Conservation (phyloP, 2,329 filamentous ascomycete genomes). For the Berkeleyomyces basicola region DNA sequence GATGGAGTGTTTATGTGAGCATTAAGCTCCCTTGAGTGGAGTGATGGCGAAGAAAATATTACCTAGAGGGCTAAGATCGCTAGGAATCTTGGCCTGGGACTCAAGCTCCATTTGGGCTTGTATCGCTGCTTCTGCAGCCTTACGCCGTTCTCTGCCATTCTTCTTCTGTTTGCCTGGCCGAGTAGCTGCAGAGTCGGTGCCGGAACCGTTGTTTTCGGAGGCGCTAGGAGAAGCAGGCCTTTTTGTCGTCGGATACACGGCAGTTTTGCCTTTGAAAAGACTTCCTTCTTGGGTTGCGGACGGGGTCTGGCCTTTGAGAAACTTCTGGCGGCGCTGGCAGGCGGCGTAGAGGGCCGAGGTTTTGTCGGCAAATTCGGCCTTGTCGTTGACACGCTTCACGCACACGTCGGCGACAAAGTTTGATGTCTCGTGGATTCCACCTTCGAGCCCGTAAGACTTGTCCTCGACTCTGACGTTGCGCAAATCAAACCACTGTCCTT, state of each 20-base stretch:
- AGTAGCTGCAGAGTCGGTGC: neutral
- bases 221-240: neutral
- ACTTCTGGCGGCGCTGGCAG: neutral
- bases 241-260: neutral
- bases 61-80: constrained; percentile 21
- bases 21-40: too few species aligned
- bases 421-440: neutral
- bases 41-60: neutral
- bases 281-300: neutral
- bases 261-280: neutral
- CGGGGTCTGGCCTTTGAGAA: neutral
- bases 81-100: neutral
- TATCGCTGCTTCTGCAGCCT: constrained; percentile 14
- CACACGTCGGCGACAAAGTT: neutral
- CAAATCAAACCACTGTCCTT: constrained; percentile 3
- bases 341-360: neutral
- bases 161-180: constrained; percentile 10
- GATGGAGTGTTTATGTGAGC: neutral
- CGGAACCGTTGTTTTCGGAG: neutral
- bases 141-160: constrained; percentile 19
- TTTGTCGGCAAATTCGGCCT: neutral
- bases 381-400: neutral
- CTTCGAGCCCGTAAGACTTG: neutral
- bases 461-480: neutral
- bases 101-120: constrained; percentile 5